phyloP scores from a whole-genome alignment of 2,329 filamentous ascomycete genomes.

The Paramyrothecium roridum region DNA sequence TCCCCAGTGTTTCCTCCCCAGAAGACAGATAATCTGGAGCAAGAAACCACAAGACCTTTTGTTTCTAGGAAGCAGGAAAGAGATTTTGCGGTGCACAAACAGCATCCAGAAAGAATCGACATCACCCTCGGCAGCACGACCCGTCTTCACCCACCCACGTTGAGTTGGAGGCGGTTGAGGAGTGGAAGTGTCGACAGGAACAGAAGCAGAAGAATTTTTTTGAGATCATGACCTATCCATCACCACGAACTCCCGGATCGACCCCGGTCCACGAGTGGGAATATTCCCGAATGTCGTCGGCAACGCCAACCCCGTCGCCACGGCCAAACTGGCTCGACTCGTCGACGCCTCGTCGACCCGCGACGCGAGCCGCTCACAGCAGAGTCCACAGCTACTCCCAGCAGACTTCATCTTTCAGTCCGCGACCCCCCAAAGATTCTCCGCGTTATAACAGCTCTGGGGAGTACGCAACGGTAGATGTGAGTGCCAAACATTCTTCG shows the following conservation, averaged over 20 bases:
- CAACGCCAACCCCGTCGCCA: conserved; percentile 56
- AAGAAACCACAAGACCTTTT: conserved; percentile 4
- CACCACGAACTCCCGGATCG: conserved; percentile 39
- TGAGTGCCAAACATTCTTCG: conserved; percentile 56
- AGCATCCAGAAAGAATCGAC: background rate
- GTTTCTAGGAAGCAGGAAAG: background rate
- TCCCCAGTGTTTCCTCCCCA: conserved; percentile 15
- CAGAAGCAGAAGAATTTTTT: conserved; percentile 23
- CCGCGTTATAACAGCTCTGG: conserved; percentile 61
- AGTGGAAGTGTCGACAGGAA: background rate
- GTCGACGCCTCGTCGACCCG: conserved; percentile 46
- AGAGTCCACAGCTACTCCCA: conserved; percentile 36
- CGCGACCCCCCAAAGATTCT: conserved; percentile 49
- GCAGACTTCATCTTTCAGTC: conserved; percentile 29
- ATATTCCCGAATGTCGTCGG: conserved; percentile 50
- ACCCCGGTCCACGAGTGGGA: conserved; percentile 50
- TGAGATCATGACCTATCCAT: conserved; percentile 37
- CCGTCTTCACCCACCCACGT: background rate
- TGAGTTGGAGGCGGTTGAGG: conserved; percentile 19
- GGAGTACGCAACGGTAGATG: conserved; percentile 63
- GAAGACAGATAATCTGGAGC: background rate
- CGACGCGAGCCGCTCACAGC: conserved; percentile 45
- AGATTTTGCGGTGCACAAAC: background rate
- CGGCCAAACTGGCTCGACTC: conserved; percentile 47
- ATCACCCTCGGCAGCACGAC: background rate